Evolutionary conservation across 2,329 filamentous ascomycete species (phyloP).

Genomic region (Apiospora kogelbergensis): DNA sequence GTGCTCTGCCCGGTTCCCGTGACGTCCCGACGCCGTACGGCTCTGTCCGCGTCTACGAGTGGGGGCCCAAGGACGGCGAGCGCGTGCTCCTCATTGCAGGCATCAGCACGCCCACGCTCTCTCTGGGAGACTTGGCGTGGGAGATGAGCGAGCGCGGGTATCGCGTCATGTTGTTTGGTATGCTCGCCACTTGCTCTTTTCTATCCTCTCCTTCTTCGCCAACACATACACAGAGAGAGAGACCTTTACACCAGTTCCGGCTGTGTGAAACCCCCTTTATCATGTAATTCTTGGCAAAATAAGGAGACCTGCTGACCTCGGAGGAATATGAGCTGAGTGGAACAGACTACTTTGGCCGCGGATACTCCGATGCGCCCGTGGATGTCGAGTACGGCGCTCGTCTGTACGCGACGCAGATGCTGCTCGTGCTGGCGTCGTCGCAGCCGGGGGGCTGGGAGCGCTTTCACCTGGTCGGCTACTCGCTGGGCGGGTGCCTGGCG

Average conservation of each 20-base stretch:
- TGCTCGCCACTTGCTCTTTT: constrained; percentile 30
- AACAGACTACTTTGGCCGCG: constrained; percentile 71
- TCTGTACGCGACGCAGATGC: constrained; percentile 66
- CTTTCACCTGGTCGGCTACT: constrained; percentile 78
- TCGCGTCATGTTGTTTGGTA: constrained; percentile 77
- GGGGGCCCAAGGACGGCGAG: constrained; percentile 69
- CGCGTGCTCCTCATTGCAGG: constrained; percentile 79
- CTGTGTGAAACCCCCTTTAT: too few relatives aligned
- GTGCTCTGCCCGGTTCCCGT: constrained; percentile 64
- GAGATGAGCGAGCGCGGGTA: constrained; percentile 65
- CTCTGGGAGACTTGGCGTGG: constrained; percentile 65
- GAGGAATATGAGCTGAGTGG: neutral
- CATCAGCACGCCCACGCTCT: constrained; percentile 75
- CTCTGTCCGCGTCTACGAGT: constrained; percentile 74
- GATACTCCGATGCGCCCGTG: constrained; percentile 70
- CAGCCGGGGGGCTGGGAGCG: constrained; percentile 52
- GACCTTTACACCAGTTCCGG: too few relatives aligned
- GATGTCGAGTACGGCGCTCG: constrained; percentile 60
- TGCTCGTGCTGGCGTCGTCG: constrained; percentile 66
- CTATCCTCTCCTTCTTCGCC: neutral
- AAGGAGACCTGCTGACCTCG: neutral
- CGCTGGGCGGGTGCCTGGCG: constrained; percentile 73
- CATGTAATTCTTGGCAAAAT: too few relatives aligned
- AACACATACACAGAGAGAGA: too few relatives aligned
- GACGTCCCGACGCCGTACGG: constrained; percentile 72